Conservation (phyloP, 805 yeast genomes). For the Myxozyma melibiosi region DNA sequence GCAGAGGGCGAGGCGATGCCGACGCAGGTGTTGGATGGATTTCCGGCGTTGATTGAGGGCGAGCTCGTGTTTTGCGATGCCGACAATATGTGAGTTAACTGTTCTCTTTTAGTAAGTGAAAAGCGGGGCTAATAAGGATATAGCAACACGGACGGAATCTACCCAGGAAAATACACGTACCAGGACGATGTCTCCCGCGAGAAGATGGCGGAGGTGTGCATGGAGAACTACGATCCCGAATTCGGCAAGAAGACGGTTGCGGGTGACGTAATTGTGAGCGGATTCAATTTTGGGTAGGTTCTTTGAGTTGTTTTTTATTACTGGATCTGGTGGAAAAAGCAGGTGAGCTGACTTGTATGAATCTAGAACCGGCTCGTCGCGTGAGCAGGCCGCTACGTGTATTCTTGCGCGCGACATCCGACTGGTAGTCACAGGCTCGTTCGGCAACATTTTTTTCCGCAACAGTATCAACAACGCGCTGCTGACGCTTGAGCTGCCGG, state of each 20-base stretch:
- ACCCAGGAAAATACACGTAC: slow-evolving; percentile 98
- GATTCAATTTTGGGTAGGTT: slow-evolving; percentile 80
- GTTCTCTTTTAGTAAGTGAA: no score
- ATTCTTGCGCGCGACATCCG: slow-evolving; percentile 91
- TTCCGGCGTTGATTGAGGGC: slow-evolving; percentile 86
- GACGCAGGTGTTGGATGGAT: slow-evolving; percentile 83
- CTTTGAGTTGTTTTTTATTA: not conserved
- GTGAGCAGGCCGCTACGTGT: slow-evolving; percentile 99
- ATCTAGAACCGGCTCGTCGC: slow-evolving; percentile 87
- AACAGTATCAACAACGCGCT: slow-evolving; percentile 96
- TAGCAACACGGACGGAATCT: slow-evolving; percentile 95
- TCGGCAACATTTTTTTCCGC: slow-evolving; percentile 94
- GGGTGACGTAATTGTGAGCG: slow-evolving; percentile 88
- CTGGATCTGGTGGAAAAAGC: not conserved
- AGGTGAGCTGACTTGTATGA: not conserved
- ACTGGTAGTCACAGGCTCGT: slow-evolving; percentile 93
- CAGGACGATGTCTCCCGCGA: slow-evolving; percentile 95
- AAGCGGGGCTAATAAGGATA: slow-evolving; percentile 47
- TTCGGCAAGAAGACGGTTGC: slow-evolving; percentile 79
- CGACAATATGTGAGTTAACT: slow-evolving; percentile 50
- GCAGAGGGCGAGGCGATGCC: slow-evolving; percentile 46
- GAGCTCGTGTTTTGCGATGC: slow-evolving; percentile 95
- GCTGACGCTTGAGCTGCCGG: slow-evolving; percentile 90
- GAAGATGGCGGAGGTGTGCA: slow-evolving; percentile 98
- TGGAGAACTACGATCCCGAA: slow-evolving; percentile 96